Base-by-base conservation (phyloP, 2,329 filamentous ascomycete species). In the Plenodomus biglobosus region DNA sequence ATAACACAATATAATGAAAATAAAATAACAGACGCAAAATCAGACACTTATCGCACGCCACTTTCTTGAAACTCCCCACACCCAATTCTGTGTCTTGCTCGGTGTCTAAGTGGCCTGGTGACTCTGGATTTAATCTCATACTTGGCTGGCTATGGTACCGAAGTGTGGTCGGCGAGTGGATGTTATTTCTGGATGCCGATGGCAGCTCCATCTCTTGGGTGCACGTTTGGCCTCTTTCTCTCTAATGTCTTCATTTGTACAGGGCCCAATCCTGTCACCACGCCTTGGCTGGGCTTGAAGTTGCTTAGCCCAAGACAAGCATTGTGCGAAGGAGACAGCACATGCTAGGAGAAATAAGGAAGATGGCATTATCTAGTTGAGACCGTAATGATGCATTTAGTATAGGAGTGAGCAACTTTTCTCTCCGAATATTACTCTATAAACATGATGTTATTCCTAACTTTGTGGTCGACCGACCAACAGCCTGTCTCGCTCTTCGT, bases 171-270 rank as follows among this genome's bases (percentile, higher is more conserved):
- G 8, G 81, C 83, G 1, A 85, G 85, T 2, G 78, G 77, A 11
- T 87, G 88, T 63, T 90, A 88, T 64, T 89, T 89, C 65, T 90
- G 85, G 85, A 80, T 90, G 17, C 87, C 87, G 0, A 86, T 90
- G 76, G 82, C 90, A 3, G 79, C 85, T 2, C 86, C 86, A 0
- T 88, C 90, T 63, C 67, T 80, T 8, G 87, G 86, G 1, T 66
- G 65, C 43, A 50, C 55, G 2, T 68, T 68, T 46, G 63, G 67
- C 1, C 65, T 58, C 0, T 62, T 66, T 18, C 42, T 70, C 18
- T 69, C 70, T 24, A 65, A 71, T 53, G 21, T 65, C 2, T 70
- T 71, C 75, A 38, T 90, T 34, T 90, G 85, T 65, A 87, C 84
- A 0, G 86, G 86, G 3, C 69, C 85, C n/a, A 86, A 80, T 56